Evolutionary conservation across 129 eudicot genomes (phyloP).

Genomic region (Ambrosia trifida): DNA sequence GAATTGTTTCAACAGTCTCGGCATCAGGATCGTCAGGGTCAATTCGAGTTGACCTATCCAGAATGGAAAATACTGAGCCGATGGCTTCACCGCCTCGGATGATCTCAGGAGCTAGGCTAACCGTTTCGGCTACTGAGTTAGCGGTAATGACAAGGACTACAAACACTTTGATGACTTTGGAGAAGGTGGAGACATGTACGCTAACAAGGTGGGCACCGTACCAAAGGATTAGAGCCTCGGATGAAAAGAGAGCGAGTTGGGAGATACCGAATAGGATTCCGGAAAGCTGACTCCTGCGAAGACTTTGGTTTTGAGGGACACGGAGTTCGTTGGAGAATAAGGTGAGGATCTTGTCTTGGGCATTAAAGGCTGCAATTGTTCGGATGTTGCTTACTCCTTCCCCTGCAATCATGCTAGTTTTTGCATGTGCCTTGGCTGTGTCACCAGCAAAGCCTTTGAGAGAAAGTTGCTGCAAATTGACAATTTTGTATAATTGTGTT

Average conservation of each 20-base stretch:
- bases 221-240: slow-evolving; percentile 96
- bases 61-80: slow-evolving; percentile 83
- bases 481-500: not conserved
- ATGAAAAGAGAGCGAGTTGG: slow-evolving; percentile 87
- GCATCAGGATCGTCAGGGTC: slow-evolving; percentile 90
- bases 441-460: slow-evolving; percentile 97
- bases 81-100: slow-evolving; percentile 96
- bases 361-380: slow-evolving; percentile 93
- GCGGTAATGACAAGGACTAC: slow-evolving; percentile 89
- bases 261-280: slow-evolving; percentile 86
- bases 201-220: slow-evolving; percentile 86
- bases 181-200: slow-evolving; percentile 76
- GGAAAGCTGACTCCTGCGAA: slow-evolving; percentile 67
- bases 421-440: slow-evolving; percentile 97
- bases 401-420: slow-evolving; percentile 98
- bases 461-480: slow-evolving; percentile 75
- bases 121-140: slow-evolving; percentile 90
- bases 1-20: slow-evolving; percentile 58
- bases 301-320: slow-evolving; percentile 68
- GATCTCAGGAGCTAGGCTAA: slow-evolving; percentile 93
- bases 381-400: slow-evolving; percentile 98
- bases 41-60: slow-evolving; percentile 74
- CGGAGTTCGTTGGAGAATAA: slow-evolving; percentile 70
- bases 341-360: slow-evolving; percentile 80
- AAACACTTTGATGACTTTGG: slow-evolving; percentile 86